Base-by-base conservation (phyloP, 805 yeast species). In the Jamesozyma jinghongensis region DNA sequence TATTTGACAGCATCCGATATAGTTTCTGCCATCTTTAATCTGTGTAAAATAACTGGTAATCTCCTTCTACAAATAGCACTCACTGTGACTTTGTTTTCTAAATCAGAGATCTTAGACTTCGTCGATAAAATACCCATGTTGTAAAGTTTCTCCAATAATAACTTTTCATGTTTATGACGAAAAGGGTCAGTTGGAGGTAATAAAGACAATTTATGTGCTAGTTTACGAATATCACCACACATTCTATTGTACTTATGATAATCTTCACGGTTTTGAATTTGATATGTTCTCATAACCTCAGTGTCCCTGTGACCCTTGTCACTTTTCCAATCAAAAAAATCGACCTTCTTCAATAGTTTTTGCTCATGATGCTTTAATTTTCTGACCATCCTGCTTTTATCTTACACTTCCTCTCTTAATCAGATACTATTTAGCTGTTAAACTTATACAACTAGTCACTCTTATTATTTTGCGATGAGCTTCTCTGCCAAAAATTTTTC, bases 301-400 rank as follows among this genome's bases (percentile, higher is more conserved):
- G 94, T 80, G 53, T 90, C 98, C 51, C 98, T 71, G 62, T 92
- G 98, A 25, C 90, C 86, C 41, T 82, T 80, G 61, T 92, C 98
- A 54, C 86, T 94, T 62, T 92, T 92, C 97, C 97, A 92, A 62
- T 92, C 94, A 38, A 86, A 83, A 67, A 92, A 86, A 59, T 92
- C 97, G 40, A 92, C 97, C 64, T 92, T 92, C 69, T 84, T 87
- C 54, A 92, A 75, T 54, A 92, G 77, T 66, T 87, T 88, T 71
- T 85, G 82, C 74, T 92, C 98, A 65, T 92, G 98, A 67, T 84
- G 86, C 63, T 92, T 92, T 45, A 92, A 74, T 53, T 84, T 73
- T 63, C 98, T 74, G 37, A 83, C 94, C 94, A 84, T 83, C 32
- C 30, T 66, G 19, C 10, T 3, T 22, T 18, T 19, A n/a, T 36